A percentile compares a stretch with the other conserved stretches of the same genome.
These are phyloP conservation scores for Cyclotella cryptica DNA, from an alignment of 108 stramenopile genomes.

Conservation along the genomic window DNA sequence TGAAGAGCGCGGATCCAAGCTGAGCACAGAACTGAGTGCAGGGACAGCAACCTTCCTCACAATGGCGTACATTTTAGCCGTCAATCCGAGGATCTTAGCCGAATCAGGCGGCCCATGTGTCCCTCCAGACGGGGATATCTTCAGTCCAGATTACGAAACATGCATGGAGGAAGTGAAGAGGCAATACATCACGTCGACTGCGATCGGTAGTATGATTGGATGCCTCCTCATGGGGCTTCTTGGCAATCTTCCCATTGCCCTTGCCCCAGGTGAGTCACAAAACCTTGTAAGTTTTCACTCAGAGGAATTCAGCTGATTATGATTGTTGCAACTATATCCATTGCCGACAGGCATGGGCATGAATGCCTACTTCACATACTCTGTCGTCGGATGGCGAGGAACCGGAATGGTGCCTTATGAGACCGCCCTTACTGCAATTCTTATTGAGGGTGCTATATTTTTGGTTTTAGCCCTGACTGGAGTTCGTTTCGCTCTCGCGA, in stretches of 20 bases:
- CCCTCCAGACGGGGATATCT: slow-evolving; percentile 46
- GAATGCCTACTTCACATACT: slow-evolving; percentile 78
- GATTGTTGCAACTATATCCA: neutral
- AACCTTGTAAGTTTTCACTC: neutral
- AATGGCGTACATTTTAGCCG: slow-evolving; percentile 73
- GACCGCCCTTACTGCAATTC: slow-evolving; percentile 66
- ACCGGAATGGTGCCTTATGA: slow-evolving; percentile 59
- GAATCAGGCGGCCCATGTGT: slow-evolving; percentile 66
- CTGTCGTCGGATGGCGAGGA: slow-evolving; percentile 66
- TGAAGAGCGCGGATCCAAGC: slow-evolving; percentile 41
- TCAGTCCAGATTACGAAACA: slow-evolving; percentile 41
- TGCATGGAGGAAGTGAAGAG: slow-evolving; percentile 56
- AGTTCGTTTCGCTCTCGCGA: slow-evolving; percentile 51
- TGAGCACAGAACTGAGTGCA: slow-evolving; percentile 56
- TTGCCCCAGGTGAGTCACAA: slow-evolving; percentile 56
- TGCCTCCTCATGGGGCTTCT: slow-evolving; percentile 68
- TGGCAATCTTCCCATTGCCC: slow-evolving; percentile 71
- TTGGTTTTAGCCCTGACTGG: slow-evolving; percentile 66
- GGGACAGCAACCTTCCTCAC: slow-evolving; percentile 70
- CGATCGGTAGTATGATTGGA: slow-evolving; percentile 60
- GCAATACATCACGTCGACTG: slow-evolving; percentile 66
- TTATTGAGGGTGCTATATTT: slow-evolving; percentile 74
- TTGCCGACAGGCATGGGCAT: slow-evolving; percentile 64
- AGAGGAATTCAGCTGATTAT: neutral
- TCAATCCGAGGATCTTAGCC: slow-evolving; percentile 68